These are phyloP conservation scores for Ceratobasidium sp. DNA, from an alignment of 1,284 basidiomycete species.

Conservation along the genomic window DNA sequence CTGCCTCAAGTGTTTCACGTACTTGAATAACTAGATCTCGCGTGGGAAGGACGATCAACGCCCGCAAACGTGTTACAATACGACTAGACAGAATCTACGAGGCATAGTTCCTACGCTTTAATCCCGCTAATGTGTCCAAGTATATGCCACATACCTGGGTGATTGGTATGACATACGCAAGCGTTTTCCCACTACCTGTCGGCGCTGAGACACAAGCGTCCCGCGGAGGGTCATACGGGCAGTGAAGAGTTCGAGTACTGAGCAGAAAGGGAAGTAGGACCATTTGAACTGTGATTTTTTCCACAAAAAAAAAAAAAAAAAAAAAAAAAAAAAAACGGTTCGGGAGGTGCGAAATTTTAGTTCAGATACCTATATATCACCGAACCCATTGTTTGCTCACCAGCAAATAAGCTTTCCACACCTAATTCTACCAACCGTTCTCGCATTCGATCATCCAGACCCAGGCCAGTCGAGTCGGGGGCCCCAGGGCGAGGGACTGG, in stretches of 20 bases:
- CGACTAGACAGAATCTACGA: constrained; percentile 71
- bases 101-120: neutral
- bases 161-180: constrained; percentile 92
- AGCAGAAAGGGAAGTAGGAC: constrained; percentile 80
- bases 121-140: neutral
- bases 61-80: constrained; percentile 83
- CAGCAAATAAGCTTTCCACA: constrained; percentile 83
- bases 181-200: constrained; percentile 95
- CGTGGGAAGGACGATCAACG: constrained; percentile 91
- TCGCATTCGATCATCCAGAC: constrained; percentile 67
- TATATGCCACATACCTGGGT: constrained; percentile 67
- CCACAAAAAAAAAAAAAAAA: neutral
- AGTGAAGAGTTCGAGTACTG: constrained; percentile 62
- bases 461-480: constrained; percentile 52
- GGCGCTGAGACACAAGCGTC: constrained; percentile 98
- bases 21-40: constrained; percentile 95
- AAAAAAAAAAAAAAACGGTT: neutral
- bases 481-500: constrained; percentile 58
- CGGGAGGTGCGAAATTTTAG: constrained; percentile 20
- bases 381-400: constrained; percentile 57
- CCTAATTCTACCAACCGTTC: constrained; percentile 75
- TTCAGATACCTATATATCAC: neutral
- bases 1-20: constrained; percentile 84
- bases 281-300: constrained; percentile 71
- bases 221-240: constrained; percentile 70